These are phyloP conservation scores for Hypoxylon fuscum DNA, from an alignment of 495 filamentous ascomycete species.

Conservation along the genomic window DNA sequence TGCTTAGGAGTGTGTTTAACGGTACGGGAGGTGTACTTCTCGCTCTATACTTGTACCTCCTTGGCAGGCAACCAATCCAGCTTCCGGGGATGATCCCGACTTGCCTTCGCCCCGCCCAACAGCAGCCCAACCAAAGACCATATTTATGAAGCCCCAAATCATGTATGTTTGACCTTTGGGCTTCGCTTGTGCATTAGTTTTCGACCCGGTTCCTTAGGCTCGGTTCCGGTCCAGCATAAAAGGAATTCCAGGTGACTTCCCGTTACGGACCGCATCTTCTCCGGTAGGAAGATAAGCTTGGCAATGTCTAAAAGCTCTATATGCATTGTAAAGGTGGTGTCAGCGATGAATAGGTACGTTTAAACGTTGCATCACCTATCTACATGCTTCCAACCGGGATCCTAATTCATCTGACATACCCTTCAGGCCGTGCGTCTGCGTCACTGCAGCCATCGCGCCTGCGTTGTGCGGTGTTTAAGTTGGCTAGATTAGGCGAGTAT, in stretches of 20 bases:
- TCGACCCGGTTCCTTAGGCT: conserved; percentile 34
- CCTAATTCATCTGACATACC: background rate
- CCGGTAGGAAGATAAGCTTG: conserved; percentile 5
- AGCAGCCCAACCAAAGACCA: conserved; percentile 27
- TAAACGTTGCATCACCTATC: conserved; percentile 1
- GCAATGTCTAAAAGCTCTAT: conserved; percentile 6
- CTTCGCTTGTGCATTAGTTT: conserved; percentile 34
- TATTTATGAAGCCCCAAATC: conserved; percentile 18
- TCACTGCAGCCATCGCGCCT: background rate
- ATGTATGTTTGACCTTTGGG: conserved; percentile 40
- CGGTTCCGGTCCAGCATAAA: conserved; percentile 26
- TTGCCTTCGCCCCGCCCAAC: conserved; percentile 31
- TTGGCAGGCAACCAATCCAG: conserved; percentile 15
- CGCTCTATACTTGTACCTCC: conserved; percentile 23
- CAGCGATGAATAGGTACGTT: conserved; percentile 17
- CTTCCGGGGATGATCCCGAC: conserved; percentile 40
- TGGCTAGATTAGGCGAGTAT: conserved; percentile 1
- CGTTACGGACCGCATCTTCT: conserved; percentile 8
- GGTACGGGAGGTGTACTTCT: conserved; percentile 16
- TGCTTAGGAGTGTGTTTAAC: background rate
- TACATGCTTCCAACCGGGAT: conserved; percentile 5
- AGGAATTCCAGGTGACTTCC: conserved; percentile 16
- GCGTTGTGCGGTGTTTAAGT: background rate
- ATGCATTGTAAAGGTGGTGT: conserved; percentile 1
- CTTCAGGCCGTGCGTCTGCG: background rate